Percentiles rank a stretch among this genome's conserved stretches.
Evolutionary conservation across 2,329 filamentous ascomycete genomes (phyloP).

Genomic region (Metarhizium robertsii): DNA sequence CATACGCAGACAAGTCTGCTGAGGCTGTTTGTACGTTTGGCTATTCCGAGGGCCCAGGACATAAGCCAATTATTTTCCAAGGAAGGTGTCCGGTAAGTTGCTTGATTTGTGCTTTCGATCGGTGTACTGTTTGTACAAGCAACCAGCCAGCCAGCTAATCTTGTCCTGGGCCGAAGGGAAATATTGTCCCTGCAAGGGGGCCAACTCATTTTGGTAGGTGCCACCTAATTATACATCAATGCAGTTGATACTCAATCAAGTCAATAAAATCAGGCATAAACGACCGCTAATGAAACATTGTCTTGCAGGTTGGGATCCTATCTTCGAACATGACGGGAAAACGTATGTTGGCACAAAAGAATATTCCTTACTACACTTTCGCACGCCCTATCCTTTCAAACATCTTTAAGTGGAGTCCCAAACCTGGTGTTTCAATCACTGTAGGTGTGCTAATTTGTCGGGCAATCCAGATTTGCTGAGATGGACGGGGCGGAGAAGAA

Average conservation of each 20-base stretch:
- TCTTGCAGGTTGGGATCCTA: constrained; percentile 77
- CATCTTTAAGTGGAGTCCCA: background rate
- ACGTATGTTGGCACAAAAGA: constrained; percentile 44
- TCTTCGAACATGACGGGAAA: constrained; percentile 87
- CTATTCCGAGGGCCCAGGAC: constrained; percentile 76
- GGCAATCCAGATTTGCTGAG: constrained; percentile 63
- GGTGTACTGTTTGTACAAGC: background rate
- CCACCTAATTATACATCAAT: background rate
- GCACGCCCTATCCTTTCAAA: background rate
- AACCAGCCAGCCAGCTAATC: background rate
- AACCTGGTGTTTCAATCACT: background rate
- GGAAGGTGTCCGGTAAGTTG: constrained; percentile 66
- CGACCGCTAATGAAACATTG: background rate
- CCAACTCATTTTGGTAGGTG: constrained; percentile 69
- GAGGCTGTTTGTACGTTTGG: constrained; percentile 95
- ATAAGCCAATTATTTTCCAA: constrained; percentile 82
- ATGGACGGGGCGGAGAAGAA: constrained; percentile 89
- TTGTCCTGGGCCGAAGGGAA: constrained; percentile 37
- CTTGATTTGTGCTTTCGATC: background rate
- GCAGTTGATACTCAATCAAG: constrained; percentile 6
- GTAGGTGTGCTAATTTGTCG: background rate
- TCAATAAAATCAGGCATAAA: background rate
- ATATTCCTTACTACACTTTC: background rate
- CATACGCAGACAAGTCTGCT: constrained; percentile 83
- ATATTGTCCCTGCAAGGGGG: constrained; percentile 77